These are phyloP conservation scores for Carex sylvatica DNA, from an alignment of 202 grass and related monocot species.

Conservation along the genomic window DNA sequence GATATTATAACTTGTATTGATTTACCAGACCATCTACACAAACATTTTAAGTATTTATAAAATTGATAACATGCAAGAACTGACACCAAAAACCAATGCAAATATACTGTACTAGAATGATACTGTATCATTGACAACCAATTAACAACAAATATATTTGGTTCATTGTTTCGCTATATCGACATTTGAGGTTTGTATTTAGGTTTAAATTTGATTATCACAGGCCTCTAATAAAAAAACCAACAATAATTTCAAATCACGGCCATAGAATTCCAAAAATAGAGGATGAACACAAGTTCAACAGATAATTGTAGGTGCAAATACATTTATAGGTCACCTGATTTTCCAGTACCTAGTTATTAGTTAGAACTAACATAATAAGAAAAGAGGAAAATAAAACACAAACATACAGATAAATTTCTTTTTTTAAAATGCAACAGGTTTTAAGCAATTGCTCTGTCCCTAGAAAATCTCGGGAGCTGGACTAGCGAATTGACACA, in stretches of 20 bases:
- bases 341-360: slow-evolving; percentile 24
- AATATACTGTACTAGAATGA: not conserved
- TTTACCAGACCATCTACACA: not conserved
- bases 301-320: slow-evolving; percentile 20
- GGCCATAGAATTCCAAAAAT: not conserved
- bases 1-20: too few relatives aligned
- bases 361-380: slow-evolving; percentile 34
- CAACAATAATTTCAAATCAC: not conserved
- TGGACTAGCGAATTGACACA: slow-evolving; percentile 95
- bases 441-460: slow-evolving; percentile 45
- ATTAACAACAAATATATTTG: not conserved
- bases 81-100: not conserved
- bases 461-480: slow-evolving; percentile 88
- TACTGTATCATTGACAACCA: not conserved
- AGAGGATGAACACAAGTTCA: not conserved
- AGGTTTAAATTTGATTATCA: not conserved
- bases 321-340: slow-evolving; percentile 27
- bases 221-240: not conserved
- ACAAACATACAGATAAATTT: not conserved
- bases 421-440: not conserved
- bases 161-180: not conserved
- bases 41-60: not conserved
- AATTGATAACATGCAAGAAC: not conserved
- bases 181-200: not conserved
- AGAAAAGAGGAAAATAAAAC: slow-evolving; percentile 31